Evolutionary conservation across 805 yeast species (phyloP).

Genomic region (Sugiyamaella boreocaroliniensis): DNA sequence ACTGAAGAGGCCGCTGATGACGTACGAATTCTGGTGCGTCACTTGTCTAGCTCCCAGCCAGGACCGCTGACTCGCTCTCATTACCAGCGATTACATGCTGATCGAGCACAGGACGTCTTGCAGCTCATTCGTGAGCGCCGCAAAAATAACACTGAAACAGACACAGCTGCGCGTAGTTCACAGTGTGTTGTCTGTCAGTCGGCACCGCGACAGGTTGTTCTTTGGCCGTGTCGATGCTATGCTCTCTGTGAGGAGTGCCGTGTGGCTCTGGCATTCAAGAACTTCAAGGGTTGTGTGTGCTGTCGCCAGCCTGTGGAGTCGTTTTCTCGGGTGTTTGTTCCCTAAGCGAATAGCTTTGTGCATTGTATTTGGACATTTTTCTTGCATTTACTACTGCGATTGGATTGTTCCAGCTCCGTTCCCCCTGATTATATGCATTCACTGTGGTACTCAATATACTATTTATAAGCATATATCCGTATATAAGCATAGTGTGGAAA

Average conservation of each 20-base stretch:
- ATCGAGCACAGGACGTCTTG: slow-evolving; percentile 9
- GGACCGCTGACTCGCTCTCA: slow-evolving; percentile 10
- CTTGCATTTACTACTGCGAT: background rate
- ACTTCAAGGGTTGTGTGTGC: slow-evolving; percentile 75
- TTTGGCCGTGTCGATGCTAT: slow-evolving; percentile 92
- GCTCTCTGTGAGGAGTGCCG: slow-evolving; percentile 85
- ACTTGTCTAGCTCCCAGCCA: slow-evolving; percentile 17
- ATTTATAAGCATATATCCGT: background rate
- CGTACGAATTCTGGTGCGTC: slow-evolving; percentile 28
- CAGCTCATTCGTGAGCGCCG: slow-evolving; percentile 15
- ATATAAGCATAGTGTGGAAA: background rate
- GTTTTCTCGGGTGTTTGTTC: slow-evolving; percentile 53
- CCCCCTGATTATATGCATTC: too few species aligned
- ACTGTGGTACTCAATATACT: too few species aligned
- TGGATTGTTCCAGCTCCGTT: background rate
- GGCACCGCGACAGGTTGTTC: slow-evolving; percentile 63
- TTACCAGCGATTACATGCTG: slow-evolving; percentile 1
- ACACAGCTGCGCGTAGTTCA: slow-evolving; percentile 26
- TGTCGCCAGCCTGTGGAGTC: slow-evolving; percentile 72
- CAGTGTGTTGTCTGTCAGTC: slow-evolving; percentile 77
- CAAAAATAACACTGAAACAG: background rate
- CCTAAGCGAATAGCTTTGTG: slow-evolving; percentile 29
- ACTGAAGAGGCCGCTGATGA: slow-evolving; percentile 24
- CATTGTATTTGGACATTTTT: background rate
- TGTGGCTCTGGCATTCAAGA: slow-evolving; percentile 60